Conservation (phyloP, 345 rosid species). For the Noccaea caerulescens region DNA sequence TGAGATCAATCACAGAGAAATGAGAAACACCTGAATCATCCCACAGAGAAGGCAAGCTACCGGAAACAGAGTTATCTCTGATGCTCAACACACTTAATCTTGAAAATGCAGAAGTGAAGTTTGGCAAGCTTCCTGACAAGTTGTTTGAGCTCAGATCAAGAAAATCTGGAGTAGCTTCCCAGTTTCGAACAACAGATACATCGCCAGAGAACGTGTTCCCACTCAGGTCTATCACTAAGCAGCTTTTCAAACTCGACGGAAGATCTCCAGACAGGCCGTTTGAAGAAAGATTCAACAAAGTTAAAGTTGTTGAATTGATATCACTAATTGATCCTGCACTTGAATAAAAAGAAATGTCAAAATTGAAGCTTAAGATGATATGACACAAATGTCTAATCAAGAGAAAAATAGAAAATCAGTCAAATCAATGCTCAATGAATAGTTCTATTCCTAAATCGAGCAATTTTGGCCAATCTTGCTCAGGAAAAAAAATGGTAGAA, state of each 20-base stretch:
- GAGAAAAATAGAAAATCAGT: neutral
- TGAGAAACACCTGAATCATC: constrained; percentile 46
- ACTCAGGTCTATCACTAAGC: constrained; percentile 69
- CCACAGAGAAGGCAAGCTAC: constrained; percentile 65
- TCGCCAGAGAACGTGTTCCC: constrained; percentile 70
- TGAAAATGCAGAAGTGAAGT: constrained; percentile 57
- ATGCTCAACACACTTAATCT: constrained; percentile 61
- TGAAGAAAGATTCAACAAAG: constrained; percentile 72
- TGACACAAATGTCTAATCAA: constrained; percentile 27
- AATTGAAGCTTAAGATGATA: neutral
- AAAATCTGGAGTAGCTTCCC: constrained; percentile 69
- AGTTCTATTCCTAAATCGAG: neutral
- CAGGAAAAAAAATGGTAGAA: neutral
- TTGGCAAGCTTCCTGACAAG: constrained; percentile 73
- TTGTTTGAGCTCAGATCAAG: constrained; percentile 87
- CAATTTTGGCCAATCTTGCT: neutral
- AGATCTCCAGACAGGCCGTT: constrained; percentile 73
- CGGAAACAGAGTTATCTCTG: constrained; percentile 66
- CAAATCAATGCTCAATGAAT: constrained; percentile 30
- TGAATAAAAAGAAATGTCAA: constrained; percentile 31
- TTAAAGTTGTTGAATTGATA: constrained; percentile 68
- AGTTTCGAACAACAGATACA: constrained; percentile 58
- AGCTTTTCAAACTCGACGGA: constrained; percentile 53
- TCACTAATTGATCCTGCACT: constrained; percentile 65
- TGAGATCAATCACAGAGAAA: constrained; percentile 70